These are phyloP conservation scores for Cystobasidium onofrii DNA, from an alignment of 768 basidiomycete species.

Conservation along the genomic window DNA sequence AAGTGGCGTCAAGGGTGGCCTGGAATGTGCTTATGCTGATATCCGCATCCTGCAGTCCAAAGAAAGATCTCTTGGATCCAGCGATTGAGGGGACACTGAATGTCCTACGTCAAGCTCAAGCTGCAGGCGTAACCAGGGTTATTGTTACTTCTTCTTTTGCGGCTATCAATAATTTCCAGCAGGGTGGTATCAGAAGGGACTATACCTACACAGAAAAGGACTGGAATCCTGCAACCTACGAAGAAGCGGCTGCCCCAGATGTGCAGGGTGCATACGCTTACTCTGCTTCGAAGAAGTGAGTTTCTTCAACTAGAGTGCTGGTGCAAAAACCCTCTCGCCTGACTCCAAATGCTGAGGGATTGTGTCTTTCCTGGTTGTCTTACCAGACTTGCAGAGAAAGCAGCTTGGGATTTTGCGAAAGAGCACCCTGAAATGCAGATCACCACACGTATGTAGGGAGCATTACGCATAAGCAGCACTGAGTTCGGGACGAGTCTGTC, in stretches of 20 bases:
- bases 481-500: too few species aligned
- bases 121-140: conserved; percentile 35
- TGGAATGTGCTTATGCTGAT: not conserved
- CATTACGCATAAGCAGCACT: too few species aligned
- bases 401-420: conserved; percentile 36
- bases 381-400: conserved; percentile 40
- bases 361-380: not conserved
- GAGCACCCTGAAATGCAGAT: conserved; percentile 31
- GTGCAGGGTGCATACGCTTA: conserved; percentile 5
- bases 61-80: conserved; percentile 37
- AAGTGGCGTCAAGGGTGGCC: not conserved
- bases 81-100: conserved; percentile 40
- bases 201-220: conserved; percentile 40
- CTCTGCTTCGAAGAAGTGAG: conserved; percentile 13
- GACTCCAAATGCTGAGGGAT: not conserved
- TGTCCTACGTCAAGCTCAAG: conserved; percentile 36
- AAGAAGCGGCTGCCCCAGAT: conserved; percentile 22
- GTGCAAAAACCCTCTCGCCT: too few species aligned
- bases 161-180: conserved; percentile 34
- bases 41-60: conserved; percentile 9
- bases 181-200: conserved; percentile 37
- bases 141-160: conserved; percentile 41
- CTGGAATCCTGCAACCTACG: conserved; percentile 39
- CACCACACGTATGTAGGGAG: not conserved
- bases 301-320: not conserved